These are phyloP conservation scores for Pelargonium australe DNA, from an alignment of 441 rosid species.

Conservation along the genomic window DNA sequence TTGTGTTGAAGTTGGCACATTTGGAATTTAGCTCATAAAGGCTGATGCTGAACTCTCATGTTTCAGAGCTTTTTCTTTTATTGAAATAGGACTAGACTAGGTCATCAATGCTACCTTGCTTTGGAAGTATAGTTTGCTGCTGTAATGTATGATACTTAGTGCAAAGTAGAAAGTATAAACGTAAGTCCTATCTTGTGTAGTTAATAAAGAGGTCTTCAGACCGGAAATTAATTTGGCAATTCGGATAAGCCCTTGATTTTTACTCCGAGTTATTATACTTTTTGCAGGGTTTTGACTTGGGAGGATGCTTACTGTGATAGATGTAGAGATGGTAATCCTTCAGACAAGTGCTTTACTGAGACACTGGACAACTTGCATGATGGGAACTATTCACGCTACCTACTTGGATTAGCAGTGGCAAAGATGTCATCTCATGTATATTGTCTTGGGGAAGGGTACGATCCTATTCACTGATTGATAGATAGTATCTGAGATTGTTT, in stretches of 20 bases:
- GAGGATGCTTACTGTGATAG: conserved; percentile 3
- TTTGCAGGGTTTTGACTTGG: conserved; percentile 27
- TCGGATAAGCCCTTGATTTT: conserved; percentile 6
- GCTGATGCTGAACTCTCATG: not conserved
- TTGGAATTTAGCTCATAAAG: not conserved
- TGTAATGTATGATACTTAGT: not conserved
- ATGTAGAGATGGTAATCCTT: not conserved
- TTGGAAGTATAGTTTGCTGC: not conserved
- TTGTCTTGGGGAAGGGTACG: conserved; percentile 94
- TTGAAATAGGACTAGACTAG: not conserved
- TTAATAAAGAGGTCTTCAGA: not conserved
- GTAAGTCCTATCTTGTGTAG: not conserved
- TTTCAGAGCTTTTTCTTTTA: not conserved
- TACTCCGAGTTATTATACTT: conserved; percentile 15
- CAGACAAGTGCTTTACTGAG: not conserved
- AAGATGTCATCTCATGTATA: conserved; percentile 80
- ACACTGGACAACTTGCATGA: conserved; percentile 31
- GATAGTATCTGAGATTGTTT: not conserved
- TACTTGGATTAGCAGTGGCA: conserved; percentile 70
- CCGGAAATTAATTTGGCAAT: not conserved
- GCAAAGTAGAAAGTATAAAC: not conserved
- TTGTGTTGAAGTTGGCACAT: not conserved
- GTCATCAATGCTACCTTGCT: not conserved
- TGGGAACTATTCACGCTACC: conserved; percentile 38
- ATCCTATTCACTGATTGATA: conserved; percentile 16